Percentiles rank a stretch among this genome's conserved stretches.
Evolutionary conservation across 1,284 basidiomycete genomes (phyloP).

Genomic region (Ganoderma boninense): DNA sequence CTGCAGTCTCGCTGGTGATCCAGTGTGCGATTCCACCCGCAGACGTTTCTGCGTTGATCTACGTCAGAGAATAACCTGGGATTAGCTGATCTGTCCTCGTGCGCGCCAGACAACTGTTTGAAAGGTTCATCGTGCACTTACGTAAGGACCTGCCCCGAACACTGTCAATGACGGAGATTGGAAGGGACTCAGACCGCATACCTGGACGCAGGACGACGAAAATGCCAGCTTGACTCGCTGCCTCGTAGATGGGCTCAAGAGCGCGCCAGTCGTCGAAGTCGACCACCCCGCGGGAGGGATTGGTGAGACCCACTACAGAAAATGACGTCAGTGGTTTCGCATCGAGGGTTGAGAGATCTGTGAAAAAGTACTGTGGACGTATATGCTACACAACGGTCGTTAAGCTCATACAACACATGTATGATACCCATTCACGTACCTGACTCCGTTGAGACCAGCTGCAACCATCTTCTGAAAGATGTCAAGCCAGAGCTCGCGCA

Average conservation of each 20-base stretch:
- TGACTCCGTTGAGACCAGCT: conserved; percentile 77
- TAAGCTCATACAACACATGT: background rate
- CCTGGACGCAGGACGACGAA: conserved; percentile 58
- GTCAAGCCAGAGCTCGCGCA: conserved; percentile 83
- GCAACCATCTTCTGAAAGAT: conserved; percentile 85
- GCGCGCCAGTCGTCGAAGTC: conserved; percentile 78
- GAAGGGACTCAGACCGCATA: conserved; percentile 8
- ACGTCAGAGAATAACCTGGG: conserved; percentile 37
- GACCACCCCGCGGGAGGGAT: conserved; percentile 76
- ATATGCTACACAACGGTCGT: conserved; percentile 56
- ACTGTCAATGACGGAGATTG: background rate
- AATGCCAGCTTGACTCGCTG: conserved; percentile 53
- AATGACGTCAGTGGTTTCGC: background rate
- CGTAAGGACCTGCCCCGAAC: conserved; percentile 20
- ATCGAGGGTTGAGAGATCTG: too few species aligned
- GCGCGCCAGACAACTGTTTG: too few species aligned
- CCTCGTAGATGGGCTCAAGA: conserved; percentile 64
- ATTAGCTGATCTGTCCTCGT: background rate
- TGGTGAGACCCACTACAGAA: conserved; percentile 62
- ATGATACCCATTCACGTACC: conserved; percentile 23
- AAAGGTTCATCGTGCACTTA: conserved; percentile 1
- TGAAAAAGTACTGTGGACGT: conserved; percentile 61
- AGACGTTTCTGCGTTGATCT: conserved; percentile 85
- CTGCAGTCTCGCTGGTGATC: conserved; percentile 76
- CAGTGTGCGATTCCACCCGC: conserved; percentile 85